A percentile compares a stretch with the other conserved stretches of the same genome.
Conservation (phyloP, 768 basidiomycete species). For the Russula griseocarnosa region DNA sequence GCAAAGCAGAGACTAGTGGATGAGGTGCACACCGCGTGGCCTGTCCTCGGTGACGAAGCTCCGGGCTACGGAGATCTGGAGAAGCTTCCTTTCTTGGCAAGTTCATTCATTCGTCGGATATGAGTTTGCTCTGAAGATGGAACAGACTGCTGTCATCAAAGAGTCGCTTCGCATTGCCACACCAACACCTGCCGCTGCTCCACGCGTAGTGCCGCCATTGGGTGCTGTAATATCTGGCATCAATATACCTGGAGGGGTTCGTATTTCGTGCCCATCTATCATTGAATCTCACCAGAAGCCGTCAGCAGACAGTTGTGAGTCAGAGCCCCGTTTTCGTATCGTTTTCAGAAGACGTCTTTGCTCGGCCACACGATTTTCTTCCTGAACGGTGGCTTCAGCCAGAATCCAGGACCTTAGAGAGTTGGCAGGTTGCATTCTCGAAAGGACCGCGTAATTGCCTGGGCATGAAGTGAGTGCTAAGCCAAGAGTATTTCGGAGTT, state of each 20-base stretch:
- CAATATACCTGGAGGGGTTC: slow-evolving; percentile 16
- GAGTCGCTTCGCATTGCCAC: slow-evolving; percentile 12
- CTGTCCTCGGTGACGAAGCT: neutral
- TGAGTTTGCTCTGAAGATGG: neutral
- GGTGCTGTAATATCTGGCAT: slow-evolving; percentile 18
- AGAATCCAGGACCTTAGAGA: slow-evolving; percentile 12
- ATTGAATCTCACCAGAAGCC: neutral
- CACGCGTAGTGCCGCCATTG: slow-evolving; percentile 14
- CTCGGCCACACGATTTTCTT: slow-evolving; percentile 20
- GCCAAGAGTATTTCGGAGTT: too few species aligned
- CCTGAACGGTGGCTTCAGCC: slow-evolving; percentile 27
- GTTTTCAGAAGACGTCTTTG: slow-evolving; percentile 20
- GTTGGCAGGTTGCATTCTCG: slow-evolving; percentile 25
- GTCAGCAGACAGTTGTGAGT: slow-evolving; percentile 10
- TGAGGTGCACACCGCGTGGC: slow-evolving; percentile 13
- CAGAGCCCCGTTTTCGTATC: slow-evolving; percentile 22
- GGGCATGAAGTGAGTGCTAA: slow-evolving; percentile 27
- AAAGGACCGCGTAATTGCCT: slow-evolving; percentile 29
- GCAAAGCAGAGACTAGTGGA: slow-evolving; percentile 13
- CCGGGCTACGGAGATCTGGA: slow-evolving; percentile 18
- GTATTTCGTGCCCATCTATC: neutral
- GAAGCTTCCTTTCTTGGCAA: slow-evolving; percentile 19
- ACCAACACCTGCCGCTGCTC: neutral
- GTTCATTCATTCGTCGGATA: neutral
- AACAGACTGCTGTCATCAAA: slow-evolving; percentile 23